Evolutionary conservation across 371 early-diverging fungal genomes (phyloP).

Genomic region (Rhizopus arrhizus): DNA sequence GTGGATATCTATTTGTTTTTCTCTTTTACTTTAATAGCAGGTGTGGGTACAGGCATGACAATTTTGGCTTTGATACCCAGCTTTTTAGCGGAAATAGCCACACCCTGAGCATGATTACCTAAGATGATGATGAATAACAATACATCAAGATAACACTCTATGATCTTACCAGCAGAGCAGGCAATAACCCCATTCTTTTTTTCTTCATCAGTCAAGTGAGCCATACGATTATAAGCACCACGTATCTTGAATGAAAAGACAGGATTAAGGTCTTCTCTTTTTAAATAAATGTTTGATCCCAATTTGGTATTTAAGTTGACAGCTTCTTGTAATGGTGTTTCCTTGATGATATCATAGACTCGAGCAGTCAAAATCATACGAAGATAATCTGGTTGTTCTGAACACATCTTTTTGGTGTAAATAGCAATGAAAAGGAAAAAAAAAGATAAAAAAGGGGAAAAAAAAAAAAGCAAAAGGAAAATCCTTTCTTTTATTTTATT

Average conservation of each 20-base stretch:
- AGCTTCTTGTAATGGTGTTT: conserved; percentile 87
- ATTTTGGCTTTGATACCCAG: conserved; percentile 93
- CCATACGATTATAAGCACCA: conserved; percentile 93
- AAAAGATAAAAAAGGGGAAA: conserved; percentile 2
- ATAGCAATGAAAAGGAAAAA: not conserved
- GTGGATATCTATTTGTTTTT: not conserved
- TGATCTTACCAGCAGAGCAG: conserved; percentile 80
- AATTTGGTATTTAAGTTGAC: conserved; percentile 76
- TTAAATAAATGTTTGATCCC: conserved; percentile 74
- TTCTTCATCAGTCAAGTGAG: conserved; percentile 78
- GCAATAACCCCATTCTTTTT: conserved; percentile 86
- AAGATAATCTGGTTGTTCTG: conserved; percentile 77
- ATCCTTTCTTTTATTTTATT: not conserved
- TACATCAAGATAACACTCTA: not conserved
- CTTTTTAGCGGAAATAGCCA: conserved; percentile 88
- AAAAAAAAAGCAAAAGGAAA: not conserved
- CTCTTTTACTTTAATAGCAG: conserved; percentile 49
- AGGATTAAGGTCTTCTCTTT: conserved; percentile 96
- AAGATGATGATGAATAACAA: not conserved
- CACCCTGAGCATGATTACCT: conserved; percentile 96
- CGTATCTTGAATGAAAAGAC: conserved; percentile 97
- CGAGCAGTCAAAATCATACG: conserved; percentile 87
- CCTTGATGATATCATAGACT: conserved; percentile 89
- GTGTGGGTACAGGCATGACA: conserved; percentile 90
- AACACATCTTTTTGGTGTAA: not conserved